A percentile compares a stretch with the other conserved stretches of the same genome.
These are phyloP conservation scores for Phytophthora kernoviae DNA, from an alignment of 352 stramenopile genomes.

Conservation along the genomic window DNA sequence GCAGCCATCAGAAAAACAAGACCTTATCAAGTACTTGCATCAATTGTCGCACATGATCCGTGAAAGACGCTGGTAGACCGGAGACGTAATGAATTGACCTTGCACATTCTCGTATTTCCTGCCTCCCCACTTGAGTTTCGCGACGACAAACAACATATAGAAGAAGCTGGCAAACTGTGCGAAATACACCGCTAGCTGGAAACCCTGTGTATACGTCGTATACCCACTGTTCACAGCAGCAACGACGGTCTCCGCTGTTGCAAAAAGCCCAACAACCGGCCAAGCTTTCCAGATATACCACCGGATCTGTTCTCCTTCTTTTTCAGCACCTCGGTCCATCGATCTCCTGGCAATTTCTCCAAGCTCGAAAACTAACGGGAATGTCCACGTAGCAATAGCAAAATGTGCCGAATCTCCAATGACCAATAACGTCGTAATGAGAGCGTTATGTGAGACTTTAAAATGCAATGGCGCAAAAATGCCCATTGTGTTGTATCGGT, in stretches of 20 bases:
- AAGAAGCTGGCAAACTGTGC: constrained; percentile 45
- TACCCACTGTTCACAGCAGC: constrained; percentile 37
- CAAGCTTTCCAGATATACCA: constrained; percentile 33
- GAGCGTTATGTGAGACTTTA: constrained; percentile 18
- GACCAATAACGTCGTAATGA: constrained; percentile 29
- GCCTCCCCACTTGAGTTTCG: constrained; percentile 47
- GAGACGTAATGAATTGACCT: constrained; percentile 55
- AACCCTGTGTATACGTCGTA: constrained; percentile 41
- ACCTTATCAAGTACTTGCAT: background rate
- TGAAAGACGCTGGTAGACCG: constrained; percentile 62
- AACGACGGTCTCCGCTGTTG: constrained; percentile 27
- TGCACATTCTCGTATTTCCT: constrained; percentile 65
- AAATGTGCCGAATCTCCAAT: constrained; percentile 42
- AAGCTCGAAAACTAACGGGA: constrained; percentile 46
- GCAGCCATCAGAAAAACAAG: background rate
- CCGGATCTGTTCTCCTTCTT: constrained; percentile 38
- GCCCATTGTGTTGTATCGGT: constrained; percentile 36
- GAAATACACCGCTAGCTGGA: constrained; percentile 43
- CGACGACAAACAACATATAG: constrained; percentile 44
- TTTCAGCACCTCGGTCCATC: constrained; percentile 46
- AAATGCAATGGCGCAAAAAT: constrained; percentile 42
- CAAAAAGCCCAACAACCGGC: constrained; percentile 30
- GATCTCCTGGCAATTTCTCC: constrained; percentile 41
- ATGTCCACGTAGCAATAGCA: constrained; percentile 42
- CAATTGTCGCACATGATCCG: constrained; percentile 42